Evolutionary conservation across 805 yeast species (phyloP), one percentile per base, ranked within the genome.

Genomic region (Starmera amethionina): DNA sequence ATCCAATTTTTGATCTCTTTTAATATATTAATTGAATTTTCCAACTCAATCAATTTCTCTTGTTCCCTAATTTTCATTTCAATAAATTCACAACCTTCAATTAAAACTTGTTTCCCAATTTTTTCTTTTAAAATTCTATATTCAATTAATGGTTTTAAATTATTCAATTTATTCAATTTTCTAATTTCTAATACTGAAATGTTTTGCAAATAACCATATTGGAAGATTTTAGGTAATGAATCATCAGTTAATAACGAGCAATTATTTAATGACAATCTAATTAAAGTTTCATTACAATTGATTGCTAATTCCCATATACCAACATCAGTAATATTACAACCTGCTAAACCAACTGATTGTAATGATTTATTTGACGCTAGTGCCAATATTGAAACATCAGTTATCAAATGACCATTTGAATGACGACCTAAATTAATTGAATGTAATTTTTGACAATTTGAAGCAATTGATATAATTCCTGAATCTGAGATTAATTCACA

Each of bases 321-420:
- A 34, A 76, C 68, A 62, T 89, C 96, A 8, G 84, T 75, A 15
- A 89, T 72, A 35, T 73, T 67, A 58, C 96, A 86, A 7, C 97
- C 97, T 0, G 97, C 96, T 16, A 87, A 63, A 0, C 97, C 97
- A 35, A 89, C 64, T 0, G 96, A 87, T 35, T 69, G 66, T 36
- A 81, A 67, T 19, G 58, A 55, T 40, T 87, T 79, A 49, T 73
- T 73, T 30, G 66, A 65, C 9, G 78, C 72, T 25, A 88, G 60
- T 12, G 72, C 70, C 12, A 73, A 63, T 22, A 88, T 57, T 7
- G 93, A 76, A 31, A 73, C 65, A 63, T 85, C 90, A 1, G 95
- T 79, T 37, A 89, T 75, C 28, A 72, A 59, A 34, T 75, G 72
- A 30, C 89, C 85, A 39, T 73, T 70, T 29, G 71, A 63, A 42